Evolutionary conservation across 2,329 filamentous ascomycete species (phyloP).

Genomic region (Endocalyx cinctus): DNA sequence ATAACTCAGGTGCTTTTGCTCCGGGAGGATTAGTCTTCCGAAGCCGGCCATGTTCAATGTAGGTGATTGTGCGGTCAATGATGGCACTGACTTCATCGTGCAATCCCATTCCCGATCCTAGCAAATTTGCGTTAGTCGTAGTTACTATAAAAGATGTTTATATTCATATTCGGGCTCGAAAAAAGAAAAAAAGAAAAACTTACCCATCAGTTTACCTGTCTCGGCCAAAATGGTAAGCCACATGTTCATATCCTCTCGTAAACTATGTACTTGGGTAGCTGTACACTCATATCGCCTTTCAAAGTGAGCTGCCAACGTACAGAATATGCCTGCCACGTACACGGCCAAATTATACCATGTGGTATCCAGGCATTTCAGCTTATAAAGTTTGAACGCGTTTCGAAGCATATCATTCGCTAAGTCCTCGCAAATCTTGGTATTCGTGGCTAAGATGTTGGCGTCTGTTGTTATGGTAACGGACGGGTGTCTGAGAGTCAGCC

Average conservation of each 20-base stretch:
- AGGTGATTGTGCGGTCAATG: constrained; percentile 46
- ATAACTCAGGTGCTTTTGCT: constrained; percentile 7
- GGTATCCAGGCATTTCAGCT: constrained; percentile 66
- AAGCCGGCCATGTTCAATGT: constrained; percentile 48
- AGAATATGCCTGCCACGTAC: constrained; percentile 70
- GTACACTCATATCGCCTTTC: constrained; percentile 60
- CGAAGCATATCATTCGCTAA: constrained; percentile 61
- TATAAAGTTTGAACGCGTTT: constrained; percentile 54
- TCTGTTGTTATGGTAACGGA: constrained; percentile 54
- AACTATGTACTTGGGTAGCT: constrained; percentile 50
- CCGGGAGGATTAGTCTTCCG: constrained; percentile 24
- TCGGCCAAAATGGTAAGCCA: constrained; percentile 68
- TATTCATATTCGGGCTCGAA: not conserved
- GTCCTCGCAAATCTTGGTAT: constrained; percentile 62
- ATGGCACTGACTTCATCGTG: constrained; percentile 42
- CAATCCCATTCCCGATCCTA: constrained; percentile 42
- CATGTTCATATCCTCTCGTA: constrained; percentile 62
- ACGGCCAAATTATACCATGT: constrained; percentile 73
- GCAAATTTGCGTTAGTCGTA: constrained; percentile 9
- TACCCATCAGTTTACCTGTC: constrained; percentile 63
- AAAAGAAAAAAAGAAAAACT: constrained; percentile 21
- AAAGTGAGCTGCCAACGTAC: constrained; percentile 64
- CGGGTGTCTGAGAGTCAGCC: constrained; percentile 57
- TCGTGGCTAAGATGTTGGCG: constrained; percentile 52
- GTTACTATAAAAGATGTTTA: not conserved